phyloP scores from a whole-genome alignment of 2,329 filamentous ascomycete species.

The Rachicladosporium sp. region DNA sequence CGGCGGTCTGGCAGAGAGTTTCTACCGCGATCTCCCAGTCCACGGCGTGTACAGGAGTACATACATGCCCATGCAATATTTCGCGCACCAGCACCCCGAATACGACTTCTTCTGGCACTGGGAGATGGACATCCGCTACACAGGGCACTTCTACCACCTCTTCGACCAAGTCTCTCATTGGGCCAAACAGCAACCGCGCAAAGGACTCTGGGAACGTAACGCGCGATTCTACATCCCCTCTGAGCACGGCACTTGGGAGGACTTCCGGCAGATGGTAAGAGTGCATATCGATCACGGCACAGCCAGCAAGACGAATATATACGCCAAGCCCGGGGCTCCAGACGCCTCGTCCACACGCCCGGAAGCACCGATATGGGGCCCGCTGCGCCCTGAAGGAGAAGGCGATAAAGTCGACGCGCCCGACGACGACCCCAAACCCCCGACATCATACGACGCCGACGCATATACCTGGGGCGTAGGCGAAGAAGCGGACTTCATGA shows the following conservation, averaged over 20 bases:
- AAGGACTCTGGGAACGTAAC: slow-evolving; percentile 66
- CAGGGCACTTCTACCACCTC: slow-evolving; percentile 75
- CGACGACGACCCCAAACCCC: slow-evolving; percentile 41
- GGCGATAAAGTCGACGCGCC: slow-evolving; percentile 38
- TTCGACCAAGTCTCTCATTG: slow-evolving; percentile 56
- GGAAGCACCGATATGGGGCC: slow-evolving; percentile 39
- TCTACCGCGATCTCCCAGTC: slow-evolving; percentile 49
- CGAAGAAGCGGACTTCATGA: slow-evolving; percentile 64
- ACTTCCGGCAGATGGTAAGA: slow-evolving; percentile 55
- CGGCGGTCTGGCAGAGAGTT: slow-evolving; percentile 36
- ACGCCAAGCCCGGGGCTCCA: slow-evolving; percentile 26
- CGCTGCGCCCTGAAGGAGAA: slow-evolving; percentile 28
- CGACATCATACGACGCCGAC: slow-evolving; percentile 42
- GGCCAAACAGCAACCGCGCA: slow-evolving; percentile 54
- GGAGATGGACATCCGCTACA: slow-evolving; percentile 90
- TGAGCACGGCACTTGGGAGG: slow-evolving; percentile 58
- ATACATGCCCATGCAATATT: slow-evolving; percentile 91
- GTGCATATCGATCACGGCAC: slow-evolving; percentile 46
- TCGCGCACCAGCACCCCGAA: slow-evolving; percentile 76
- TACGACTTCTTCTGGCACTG: slow-evolving; percentile 91
- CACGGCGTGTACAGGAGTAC: slow-evolving; percentile 61
- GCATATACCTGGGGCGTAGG: slow-evolving; percentile 53
- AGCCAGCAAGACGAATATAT: slow-evolving; percentile 32
- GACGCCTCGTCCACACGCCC: slow-evolving; percentile 28
- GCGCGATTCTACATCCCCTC: slow-evolving; percentile 64